Base-by-base conservation (phyloP, 495 filamentous ascomycete genomes). In the Tuber indicum region DNA sequence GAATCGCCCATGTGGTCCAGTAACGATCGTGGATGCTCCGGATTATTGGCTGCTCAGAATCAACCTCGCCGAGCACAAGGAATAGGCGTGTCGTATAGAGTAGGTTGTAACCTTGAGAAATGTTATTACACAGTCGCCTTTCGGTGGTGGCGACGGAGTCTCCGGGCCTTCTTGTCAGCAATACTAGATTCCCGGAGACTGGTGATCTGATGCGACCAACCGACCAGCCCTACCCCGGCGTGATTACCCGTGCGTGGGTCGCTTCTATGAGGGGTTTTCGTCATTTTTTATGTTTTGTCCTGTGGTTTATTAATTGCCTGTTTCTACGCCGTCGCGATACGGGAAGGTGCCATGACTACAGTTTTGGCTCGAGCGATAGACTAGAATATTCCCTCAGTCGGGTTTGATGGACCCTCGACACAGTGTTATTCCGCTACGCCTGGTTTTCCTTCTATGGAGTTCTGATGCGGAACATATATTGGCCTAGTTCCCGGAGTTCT, bases 1-100 rank as follows among this genome's bases (percentile, higher is more conserved):
- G 58, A 66, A 66, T 66, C 26, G 58, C 58, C 36, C 58, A 66
- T 66, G 58, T 66, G 58, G 58, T 36, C 58, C 58, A 66, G 58
- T 66, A 32, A 36, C 32, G 58, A 66, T 32, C 26, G 26, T 66
- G 12, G 58, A 66, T 36, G 26, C 14, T 16, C 4, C 9, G 3
- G 58, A 32, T 16, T 19, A 66, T 36, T 32, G 58, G n/a, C 58
- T 66, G 14, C 9, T 9, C 14, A 26, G 58, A 66, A 36, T 19
- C 58, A 66, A 66, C 26, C 26, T 66, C 12, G 14, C 16, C 26
- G 32, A 66, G 58, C 32, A 1, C 58, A 1, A 26, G 58, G 16
- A 32, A 17, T 62, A 10, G 52, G 52, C 52, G 52, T 62, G 9
- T 62, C 52, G 23, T 62, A 16, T 6, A 17, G 58, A 14, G 5